Evolutionary conservation across 2,329 filamentous ascomycete species (phyloP), one percentile per base, ranked within the genome.

Genomic region (Fusarium marasasianum): DNA sequence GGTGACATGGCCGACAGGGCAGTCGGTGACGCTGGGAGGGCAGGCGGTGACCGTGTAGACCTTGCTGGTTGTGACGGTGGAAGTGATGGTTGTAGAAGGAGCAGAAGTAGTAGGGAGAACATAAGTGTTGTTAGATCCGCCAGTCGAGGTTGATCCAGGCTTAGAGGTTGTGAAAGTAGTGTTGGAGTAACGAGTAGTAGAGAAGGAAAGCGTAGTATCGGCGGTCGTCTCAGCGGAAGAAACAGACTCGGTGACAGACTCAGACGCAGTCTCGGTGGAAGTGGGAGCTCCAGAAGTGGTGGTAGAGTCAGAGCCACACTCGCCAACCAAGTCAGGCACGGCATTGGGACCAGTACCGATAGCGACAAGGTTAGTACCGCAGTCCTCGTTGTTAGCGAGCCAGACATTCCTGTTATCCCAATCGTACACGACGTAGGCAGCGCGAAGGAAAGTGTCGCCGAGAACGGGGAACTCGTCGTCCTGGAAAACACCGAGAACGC

Each of bases 401-500:
- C 83, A 80, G 47, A 85, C 75, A 33, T 82, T 79, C 31, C 77
- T 76, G 76, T 85, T 84, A 55, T 84, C 82, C 80, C 79, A 80
- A 70, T 85, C 84, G 62, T 81, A 85, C 33, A 86, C 84, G 24
- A 84, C 83, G 35, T 86, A 86, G 11, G 84, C 83, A 29, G 84
- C 81, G 15, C 85, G 81, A 37, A 86, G 79, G 76, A 86, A 86
- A 11, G 84, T 84, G 57, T 85, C 84, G 22, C 85, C 85, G 5
- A 86, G 81, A 7, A 86, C 79, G 22, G 81, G 82, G 63, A 81
- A 79, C n/a, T 77, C 77, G 10, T 83, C 79, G n/a, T 82, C 85
- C 35, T 78, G 73, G 63, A 85, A 81, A 37, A 88, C 86, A 60
- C 86, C 87, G 14, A 90, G 79, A 50, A 86, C 83, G 50, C 84